Conservation (phyloP, 768 basidiomycete genomes). For the Suillus luteus region DNA sequence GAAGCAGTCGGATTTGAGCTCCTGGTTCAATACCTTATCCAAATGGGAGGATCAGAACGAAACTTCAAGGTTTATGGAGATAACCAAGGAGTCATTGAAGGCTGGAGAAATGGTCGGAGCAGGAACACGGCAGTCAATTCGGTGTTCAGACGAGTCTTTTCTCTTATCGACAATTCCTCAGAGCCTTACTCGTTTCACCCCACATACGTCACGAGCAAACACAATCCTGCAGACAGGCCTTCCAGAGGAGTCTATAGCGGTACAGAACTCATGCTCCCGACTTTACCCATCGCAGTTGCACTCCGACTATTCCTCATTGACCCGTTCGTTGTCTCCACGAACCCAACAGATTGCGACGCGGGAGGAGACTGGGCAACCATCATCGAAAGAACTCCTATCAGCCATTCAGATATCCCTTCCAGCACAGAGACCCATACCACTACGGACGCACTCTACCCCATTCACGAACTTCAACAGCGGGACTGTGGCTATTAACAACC, state of each 20-base stretch:
- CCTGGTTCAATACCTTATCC: not conserved
- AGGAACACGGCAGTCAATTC: not conserved
- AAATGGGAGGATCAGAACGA: not conserved
- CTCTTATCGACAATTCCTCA: not conserved
- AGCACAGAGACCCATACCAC: too few species aligned
- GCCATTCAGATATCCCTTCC: too few species aligned
- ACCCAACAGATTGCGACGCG: too few species aligned
- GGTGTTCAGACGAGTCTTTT: not conserved
- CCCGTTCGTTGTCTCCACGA: constrained; percentile 1
- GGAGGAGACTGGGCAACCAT: too few species aligned
- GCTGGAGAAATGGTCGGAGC: not conserved
- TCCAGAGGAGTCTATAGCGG: constrained; percentile 35
- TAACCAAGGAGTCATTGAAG: not conserved
- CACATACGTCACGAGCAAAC: constrained; percentile 35
- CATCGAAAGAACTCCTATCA: too few species aligned
- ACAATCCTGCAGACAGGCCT: constrained; percentile 43
- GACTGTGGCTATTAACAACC: too few species aligned
- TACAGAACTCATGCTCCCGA: constrained; percentile 32
- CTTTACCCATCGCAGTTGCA: constrained; percentile 28
- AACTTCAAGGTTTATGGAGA: not conserved
- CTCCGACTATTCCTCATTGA: constrained; percentile 17
- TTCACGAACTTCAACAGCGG: too few species aligned
- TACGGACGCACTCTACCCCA: too few species aligned
- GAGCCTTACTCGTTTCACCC: not conserved
- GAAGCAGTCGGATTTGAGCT: not conserved